Evolutionary conservation across 148 eudicot species (phyloP).

Genomic region (Chenopodium suecicum): DNA sequence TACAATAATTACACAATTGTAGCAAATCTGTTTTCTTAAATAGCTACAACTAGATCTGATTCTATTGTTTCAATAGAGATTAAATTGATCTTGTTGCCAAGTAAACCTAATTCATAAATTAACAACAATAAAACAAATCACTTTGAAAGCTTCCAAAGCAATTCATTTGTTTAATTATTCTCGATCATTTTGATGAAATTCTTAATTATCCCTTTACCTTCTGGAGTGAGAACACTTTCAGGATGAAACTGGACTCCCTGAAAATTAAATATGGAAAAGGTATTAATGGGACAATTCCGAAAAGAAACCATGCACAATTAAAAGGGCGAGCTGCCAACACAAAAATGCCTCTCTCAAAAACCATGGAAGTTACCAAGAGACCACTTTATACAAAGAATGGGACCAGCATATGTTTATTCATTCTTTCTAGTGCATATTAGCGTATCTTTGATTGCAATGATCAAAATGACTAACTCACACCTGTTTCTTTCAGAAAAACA

Average conservation of each 20-base stretch:
- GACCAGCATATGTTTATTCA: background rate
- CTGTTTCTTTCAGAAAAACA: no score
- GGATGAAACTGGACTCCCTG: slow-evolving; percentile 99
- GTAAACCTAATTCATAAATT: slow-evolving; percentile 1
- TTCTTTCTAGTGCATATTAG: background rate
- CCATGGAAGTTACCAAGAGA: no score
- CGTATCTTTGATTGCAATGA: background rate
- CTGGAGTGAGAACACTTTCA: slow-evolving; percentile 86
- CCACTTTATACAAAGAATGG: background rate
- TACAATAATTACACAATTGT: background rate
- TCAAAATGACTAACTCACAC: background rate
- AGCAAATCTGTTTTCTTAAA: background rate
- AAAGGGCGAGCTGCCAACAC: no score
- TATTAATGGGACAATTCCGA: background rate
- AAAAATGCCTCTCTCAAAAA: background rate
- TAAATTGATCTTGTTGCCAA: slow-evolving; percentile 5
- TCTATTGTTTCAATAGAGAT: background rate
- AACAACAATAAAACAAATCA: background rate
- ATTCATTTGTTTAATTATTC: background rate
- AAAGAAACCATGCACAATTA: background rate
- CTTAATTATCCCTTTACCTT: slow-evolving; percentile 78
- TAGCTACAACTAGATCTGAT: background rate
- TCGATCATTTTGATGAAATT: slow-evolving; percentile 77
- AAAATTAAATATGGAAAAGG: slow-evolving; percentile 14
- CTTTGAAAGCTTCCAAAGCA: background rate